Conservation (phyloP, 208 protist species). For the Trypanosoma cruzi region DNA sequence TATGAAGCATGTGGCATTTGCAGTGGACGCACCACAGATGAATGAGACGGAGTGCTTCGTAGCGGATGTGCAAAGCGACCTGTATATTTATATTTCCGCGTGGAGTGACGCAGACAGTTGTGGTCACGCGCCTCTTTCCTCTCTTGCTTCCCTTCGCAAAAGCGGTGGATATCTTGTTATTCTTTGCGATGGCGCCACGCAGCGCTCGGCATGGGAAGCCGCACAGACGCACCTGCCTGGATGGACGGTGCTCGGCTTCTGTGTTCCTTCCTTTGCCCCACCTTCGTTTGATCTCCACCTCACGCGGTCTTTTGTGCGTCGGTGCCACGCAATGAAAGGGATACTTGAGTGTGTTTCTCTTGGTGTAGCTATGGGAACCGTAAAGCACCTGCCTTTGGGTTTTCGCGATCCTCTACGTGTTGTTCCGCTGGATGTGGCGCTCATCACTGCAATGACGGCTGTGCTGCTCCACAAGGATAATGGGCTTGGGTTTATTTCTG, state of each 20-base stretch:
- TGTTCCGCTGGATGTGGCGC: conserved; percentile 65
- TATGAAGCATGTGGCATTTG: conserved; percentile 23
- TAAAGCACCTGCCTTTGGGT: conserved; percentile 43
- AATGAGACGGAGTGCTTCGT: conserved; percentile 6
- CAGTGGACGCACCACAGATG: not conserved
- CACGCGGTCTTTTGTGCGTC: conserved; percentile 26
- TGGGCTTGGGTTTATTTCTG: not conserved
- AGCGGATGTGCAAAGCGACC: conserved; percentile 18
- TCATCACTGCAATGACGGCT: conserved; percentile 21
- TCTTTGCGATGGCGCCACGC: conserved; percentile 34
- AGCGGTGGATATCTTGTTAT: conserved; percentile 28
- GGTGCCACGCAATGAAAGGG: conserved; percentile 22
- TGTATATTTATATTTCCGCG: conserved; percentile 28
- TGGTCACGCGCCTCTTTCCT: conserved; percentile 7
- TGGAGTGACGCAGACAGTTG: conserved; percentile 13
- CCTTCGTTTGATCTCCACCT: conserved; percentile 54
- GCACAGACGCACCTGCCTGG: not conserved
- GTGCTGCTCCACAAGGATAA: not conserved
- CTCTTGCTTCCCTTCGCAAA: not conserved
- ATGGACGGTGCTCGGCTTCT: conserved; percentile 28
- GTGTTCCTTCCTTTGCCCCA: conserved; percentile 43
- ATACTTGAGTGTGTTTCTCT: conserved; percentile 51
- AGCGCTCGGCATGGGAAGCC: conserved; percentile 6
- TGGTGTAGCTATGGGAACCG: conserved; percentile 56
- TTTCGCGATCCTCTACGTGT: conserved; percentile 41